Evolutionary conservation across 208 protist genomes (phyloP).

Genomic region (Porcisia hertigi): DNA sequence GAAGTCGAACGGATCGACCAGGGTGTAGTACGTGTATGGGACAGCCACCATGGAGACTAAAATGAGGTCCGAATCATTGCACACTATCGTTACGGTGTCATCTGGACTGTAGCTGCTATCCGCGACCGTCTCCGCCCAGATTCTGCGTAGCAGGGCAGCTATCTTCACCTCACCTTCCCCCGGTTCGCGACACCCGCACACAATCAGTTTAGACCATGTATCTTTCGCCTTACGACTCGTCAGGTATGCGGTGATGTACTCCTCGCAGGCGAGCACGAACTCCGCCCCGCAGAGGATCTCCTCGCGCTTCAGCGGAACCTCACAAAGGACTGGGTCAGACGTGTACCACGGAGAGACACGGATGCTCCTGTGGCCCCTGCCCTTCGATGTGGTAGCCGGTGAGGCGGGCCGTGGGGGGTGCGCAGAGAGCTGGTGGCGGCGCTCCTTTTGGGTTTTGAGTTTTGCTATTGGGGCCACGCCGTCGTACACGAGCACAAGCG

Average conservation of each 20-base stretch:
- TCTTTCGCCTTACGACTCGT: conserved; percentile 6
- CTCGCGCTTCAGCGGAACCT: conserved; percentile 47
- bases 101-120: conserved; percentile 47
- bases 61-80: conserved; percentile 86
- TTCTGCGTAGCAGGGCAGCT: conserved; percentile 40
- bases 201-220: conserved; percentile 22
- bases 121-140: conserved; percentile 34
- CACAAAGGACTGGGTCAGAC: conserved; percentile 42
- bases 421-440: conserved; percentile 32
- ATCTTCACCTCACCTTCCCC: conserved; percentile 91
- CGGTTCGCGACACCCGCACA: conserved; percentile 52
- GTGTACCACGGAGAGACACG: conserved; percentile 35
- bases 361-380: neutral
- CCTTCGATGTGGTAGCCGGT: too few species aligned
- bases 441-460: conserved; percentile 64
- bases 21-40: conserved; percentile 54
- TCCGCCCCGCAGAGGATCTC: conserved; percentile 74
- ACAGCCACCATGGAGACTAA: conserved; percentile 66
- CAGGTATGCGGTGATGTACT: conserved; percentile 25
- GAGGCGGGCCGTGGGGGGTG: conserved; percentile 16
- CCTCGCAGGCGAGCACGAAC: conserved; percentile 79
- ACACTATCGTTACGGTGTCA: conserved; percentile 66
- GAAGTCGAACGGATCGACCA: conserved; percentile 60
- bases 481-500: conserved; percentile 75
- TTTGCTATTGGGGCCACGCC: conserved; percentile 78